phyloP scores from a whole-genome alignment of 1,284 basidiomycete genomes.

The Ustilago xerochloae region DNA sequence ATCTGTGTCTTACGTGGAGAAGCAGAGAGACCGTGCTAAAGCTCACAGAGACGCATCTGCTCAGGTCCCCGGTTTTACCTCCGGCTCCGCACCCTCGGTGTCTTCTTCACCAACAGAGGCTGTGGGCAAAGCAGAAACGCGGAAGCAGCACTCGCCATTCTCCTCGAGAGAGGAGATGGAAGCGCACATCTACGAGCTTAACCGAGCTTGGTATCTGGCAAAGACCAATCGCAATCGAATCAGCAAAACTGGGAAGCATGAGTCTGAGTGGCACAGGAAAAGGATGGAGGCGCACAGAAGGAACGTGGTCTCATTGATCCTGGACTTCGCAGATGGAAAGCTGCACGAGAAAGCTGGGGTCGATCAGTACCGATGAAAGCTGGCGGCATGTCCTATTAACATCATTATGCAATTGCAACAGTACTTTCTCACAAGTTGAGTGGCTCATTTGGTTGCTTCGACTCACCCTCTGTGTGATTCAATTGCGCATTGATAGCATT shows the following conservation, averaged over 20 bases:
- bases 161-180: neutral
- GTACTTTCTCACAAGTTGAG: no score
- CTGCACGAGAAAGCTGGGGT: constrained; percentile 14
- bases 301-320: constrained; percentile 23
- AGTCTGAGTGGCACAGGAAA: neutral
- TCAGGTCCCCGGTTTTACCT: no score
- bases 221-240: constrained; percentile 7
- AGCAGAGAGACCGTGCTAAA: constrained; percentile 2
- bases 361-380: neutral
- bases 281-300: constrained; percentile 26
- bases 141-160: neutral
- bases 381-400: neutral
- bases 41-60: neutral
- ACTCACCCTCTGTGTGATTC: no score
- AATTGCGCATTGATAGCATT: no score
- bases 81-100: neutral
- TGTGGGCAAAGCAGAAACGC: neutral
- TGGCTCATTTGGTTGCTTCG: no score
- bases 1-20: constrained; percentile 22
- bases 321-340: constrained; percentile 35
- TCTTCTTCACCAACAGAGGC: neutral
- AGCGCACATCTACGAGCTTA: constrained; percentile 18
- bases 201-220: constrained; percentile 6
- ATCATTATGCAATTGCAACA: no score
- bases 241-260: neutral